Evolutionary conservation across 208 protist genomes (phyloP).

Genomic region (Leishmania aethiopica): DNA sequence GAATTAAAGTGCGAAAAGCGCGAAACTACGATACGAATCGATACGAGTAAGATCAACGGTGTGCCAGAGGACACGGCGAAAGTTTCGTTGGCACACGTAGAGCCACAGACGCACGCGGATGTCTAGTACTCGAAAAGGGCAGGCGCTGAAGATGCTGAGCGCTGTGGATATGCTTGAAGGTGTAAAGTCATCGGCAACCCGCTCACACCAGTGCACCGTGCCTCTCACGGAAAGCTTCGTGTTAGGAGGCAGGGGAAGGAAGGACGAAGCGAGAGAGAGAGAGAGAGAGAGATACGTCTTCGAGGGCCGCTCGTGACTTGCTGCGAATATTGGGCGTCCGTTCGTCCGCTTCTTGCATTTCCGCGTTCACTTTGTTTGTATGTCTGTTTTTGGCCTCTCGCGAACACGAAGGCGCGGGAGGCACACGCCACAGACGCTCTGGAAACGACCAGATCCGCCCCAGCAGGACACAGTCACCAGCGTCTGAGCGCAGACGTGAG

Average conservation of each 20-base stretch:
- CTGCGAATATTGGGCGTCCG: not conserved
- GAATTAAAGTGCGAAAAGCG: no score
- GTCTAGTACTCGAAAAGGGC: not conserved
- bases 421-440: not conserved
- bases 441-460: not conserved
- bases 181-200: not conserved
- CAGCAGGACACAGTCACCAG: not conserved
- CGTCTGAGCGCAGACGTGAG: not conserved
- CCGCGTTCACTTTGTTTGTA: no score
- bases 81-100: not conserved
- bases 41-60: not conserved
- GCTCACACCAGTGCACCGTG: not conserved
- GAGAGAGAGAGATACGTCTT: not conserved
- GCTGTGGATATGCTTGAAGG: not conserved
- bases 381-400: not conserved
- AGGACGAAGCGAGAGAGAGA: not conserved
- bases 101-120: not conserved
- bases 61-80: not conserved
- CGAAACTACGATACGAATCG: no score
- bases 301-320: not conserved
- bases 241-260: no score
- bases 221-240: not conserved
- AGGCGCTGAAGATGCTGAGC: not conserved
- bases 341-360: no score
- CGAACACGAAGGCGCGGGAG: not conserved